Conservation (phyloP, 371 early-diverging fungal species). For the Chytridiales sp. region DNA sequence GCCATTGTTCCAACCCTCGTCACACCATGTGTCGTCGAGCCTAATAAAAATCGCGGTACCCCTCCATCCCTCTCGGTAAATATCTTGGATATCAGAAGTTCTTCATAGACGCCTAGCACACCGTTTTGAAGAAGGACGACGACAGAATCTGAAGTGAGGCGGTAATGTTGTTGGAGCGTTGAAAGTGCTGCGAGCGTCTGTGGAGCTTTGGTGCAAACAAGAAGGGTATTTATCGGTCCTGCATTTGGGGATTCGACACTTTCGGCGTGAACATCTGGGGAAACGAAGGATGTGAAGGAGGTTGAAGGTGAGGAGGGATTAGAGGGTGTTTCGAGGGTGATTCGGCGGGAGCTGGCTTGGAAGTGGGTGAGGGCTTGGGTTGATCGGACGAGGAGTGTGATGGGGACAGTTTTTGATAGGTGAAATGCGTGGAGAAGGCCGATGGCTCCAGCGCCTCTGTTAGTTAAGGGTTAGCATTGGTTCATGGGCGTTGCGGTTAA, state of each 20-base stretch:
- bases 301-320: too few relatives aligned
- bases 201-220: constrained; percentile 31
- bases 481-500: too few relatives aligned
- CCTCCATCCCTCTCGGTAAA: constrained; percentile 2
- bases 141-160: background rate
- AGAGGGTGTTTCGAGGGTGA: constrained; percentile 2
- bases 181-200: constrained; percentile 21
- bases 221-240: constrained; percentile 11
- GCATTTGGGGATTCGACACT: background rate
- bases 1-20: constrained; percentile 16
- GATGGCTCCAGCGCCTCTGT: constrained; percentile 35
- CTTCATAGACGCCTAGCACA: constrained; percentile 19
- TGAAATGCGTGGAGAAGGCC: constrained; percentile 31
- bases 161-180: background rate
- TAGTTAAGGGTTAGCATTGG: too few relatives aligned
- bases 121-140: constrained; percentile 35
- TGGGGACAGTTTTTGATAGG: constrained; percentile 3
- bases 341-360: background rate
- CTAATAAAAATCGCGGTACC: constrained; percentile 14
- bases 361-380: constrained; percentile 4
- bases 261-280: constrained; percentile 14
- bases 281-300: background rate
- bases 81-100: background rate
- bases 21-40: constrained; percentile 33
- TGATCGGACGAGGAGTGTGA: constrained; percentile 26